A percentile compares a stretch with the other conserved stretches of the same genome.
These are phyloP conservation scores for Pleomassaria siparia DNA, from an alignment of 2,329 filamentous ascomycete genomes.

Conservation along the genomic window DNA sequence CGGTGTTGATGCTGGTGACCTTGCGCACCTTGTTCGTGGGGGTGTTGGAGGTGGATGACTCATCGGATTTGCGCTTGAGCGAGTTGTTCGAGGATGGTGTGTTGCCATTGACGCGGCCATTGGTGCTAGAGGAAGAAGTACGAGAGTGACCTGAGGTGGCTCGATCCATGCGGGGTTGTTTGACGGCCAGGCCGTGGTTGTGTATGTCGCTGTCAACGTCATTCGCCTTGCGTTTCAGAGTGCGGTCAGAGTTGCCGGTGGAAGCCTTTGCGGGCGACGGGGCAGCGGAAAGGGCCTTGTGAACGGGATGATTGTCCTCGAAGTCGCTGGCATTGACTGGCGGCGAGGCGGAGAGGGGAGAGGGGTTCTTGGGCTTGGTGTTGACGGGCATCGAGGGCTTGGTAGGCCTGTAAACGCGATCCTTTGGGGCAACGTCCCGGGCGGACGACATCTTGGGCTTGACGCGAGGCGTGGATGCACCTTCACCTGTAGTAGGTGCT, in stretches of 20 bases:
- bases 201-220: constrained; percentile 41
- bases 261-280: constrained; percentile 37
- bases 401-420: constrained; percentile 22
- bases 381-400: constrained; percentile 38
- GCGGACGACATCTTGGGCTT: constrained; percentile 30
- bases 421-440: constrained; percentile 6
- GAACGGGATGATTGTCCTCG: constrained; percentile 47
- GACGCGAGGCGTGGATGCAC: constrained; percentile 23
- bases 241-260: constrained; percentile 34
- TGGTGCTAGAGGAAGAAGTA: constrained; percentile 25
- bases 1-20: constrained; percentile 37
- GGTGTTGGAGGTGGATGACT: constrained; percentile 35
- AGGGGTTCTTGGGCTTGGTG: constrained; percentile 63
- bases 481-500: constrained; percentile 18
- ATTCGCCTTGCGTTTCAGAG: constrained; percentile 46
- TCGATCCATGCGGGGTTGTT: constrained; percentile 36
- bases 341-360: constrained; percentile 62
- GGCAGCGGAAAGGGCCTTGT: constrained; percentile 40
- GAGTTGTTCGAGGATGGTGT: constrained; percentile 33
- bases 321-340: constrained; percentile 63
- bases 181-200: constrained; percentile 36
- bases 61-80: constrained; percentile 50
- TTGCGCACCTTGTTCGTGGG: constrained; percentile 36
- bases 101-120: constrained; percentile 30
- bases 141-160: constrained; percentile 29